Percentiles rank a stretch among this genome's conserved stretches.
Conservation (phyloP, 2,329 filamentous ascomycete genomes). For the Monilinia aucupariae region DNA sequence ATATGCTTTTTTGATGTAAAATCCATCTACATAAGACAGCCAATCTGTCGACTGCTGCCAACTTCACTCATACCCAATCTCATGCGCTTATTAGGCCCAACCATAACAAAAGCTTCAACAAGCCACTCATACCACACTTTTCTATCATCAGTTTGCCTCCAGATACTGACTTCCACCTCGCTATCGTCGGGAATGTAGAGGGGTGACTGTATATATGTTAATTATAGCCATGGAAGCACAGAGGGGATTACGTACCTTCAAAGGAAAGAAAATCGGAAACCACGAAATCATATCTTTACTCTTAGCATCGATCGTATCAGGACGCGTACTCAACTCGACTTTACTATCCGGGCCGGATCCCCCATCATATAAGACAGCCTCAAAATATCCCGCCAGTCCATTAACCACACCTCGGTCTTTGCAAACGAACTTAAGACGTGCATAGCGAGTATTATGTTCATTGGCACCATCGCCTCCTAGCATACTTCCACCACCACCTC, state of each 20-base stretch:
- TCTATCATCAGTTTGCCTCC: constrained; percentile 88
- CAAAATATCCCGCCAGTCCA: constrained; percentile 90
- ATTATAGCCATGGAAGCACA: background rate
- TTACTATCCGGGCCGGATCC: constrained; percentile 43
- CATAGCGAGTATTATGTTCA: constrained; percentile 82
- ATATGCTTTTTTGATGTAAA: background rate
- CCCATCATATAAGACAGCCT: constrained; percentile 80
- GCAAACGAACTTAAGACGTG: constrained; percentile 72
- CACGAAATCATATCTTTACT: constrained; percentile 98
- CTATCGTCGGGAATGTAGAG: constrained; percentile 78
- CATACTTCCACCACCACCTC: constrained; percentile 67
- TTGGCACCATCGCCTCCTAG: constrained; percentile 74
- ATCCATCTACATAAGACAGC: constrained; percentile 58
- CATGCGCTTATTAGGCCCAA: constrained; percentile 54
- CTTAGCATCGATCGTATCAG: constrained; percentile 85
- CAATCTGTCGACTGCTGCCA: constrained; percentile 63
- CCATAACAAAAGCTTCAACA: constrained; percentile 73
- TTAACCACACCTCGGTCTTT: constrained; percentile 78
- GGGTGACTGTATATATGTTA: constrained; percentile 55
- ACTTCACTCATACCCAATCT: constrained; percentile 62
- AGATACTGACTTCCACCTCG: constrained; percentile 88
- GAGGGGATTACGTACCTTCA: constrained; percentile 60
- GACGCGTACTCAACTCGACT: constrained; percentile 87
- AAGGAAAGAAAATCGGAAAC: constrained; percentile 97
- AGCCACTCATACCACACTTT: constrained; percentile 99